These are phyloP conservation scores for Acanthamoeba rhysodes DNA, from an alignment of 208 protist genomes.

Conservation along the genomic window DNA sequence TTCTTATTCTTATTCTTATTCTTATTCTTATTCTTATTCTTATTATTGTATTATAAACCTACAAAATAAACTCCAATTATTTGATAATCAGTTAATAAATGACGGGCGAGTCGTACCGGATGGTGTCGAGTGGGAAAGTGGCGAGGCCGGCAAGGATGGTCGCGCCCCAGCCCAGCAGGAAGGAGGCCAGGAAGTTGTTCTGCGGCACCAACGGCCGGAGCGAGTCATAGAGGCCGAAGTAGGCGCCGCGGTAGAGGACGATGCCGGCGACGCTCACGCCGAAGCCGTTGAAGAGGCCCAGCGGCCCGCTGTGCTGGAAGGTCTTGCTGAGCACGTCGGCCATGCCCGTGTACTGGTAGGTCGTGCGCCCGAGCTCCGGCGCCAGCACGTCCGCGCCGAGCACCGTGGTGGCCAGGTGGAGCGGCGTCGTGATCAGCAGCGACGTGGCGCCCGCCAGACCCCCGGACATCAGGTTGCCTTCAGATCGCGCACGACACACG, in stretches of 20 bases:
- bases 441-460: neutral
- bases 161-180: conserved; percentile 20
- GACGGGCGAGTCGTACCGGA: neutral
- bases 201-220: neutral
- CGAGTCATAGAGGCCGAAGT: conserved; percentile 71
- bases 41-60: too few relatives aligned
- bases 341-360: neutral
- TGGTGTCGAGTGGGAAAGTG: conserved; percentile 63
- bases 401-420: neutral
- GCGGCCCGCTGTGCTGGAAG: neutral
- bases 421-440: neutral
- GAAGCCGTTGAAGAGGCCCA: conserved; percentile 67
- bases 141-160: neutral
- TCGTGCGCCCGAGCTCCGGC: neutral
- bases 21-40: too few relatives aligned
- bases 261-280: conserved; percentile 54
- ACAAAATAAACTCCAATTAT: too few relatives aligned
- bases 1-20: too few relatives aligned
- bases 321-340: neutral
- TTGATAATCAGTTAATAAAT: too few relatives aligned
- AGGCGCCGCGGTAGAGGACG: conserved; percentile 45
- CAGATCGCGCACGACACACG: neutral
- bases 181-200: neutral
- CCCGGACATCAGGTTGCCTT: conserved; percentile 21
- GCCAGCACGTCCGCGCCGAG: conserved; percentile 3